Conservation (phyloP, 495 filamentous ascomycete genomes). For the Pyronema domesticum region DNA sequence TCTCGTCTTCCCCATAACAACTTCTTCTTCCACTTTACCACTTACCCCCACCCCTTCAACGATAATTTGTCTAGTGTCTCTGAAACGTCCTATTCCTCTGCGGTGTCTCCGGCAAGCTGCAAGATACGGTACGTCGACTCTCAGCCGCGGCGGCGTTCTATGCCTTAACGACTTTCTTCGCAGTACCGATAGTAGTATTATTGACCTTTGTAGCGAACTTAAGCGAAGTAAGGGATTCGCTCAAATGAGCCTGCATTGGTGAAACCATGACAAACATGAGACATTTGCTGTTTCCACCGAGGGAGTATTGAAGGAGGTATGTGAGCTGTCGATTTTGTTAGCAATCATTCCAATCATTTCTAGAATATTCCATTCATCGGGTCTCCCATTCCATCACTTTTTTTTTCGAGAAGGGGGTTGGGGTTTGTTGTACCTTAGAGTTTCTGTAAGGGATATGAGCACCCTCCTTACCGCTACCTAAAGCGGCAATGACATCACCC, state of each 20-base stretch:
- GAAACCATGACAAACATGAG: slow-evolving; percentile 99
- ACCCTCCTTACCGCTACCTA: slow-evolving; percentile 71
- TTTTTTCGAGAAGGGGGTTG: background rate
- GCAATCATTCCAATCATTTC: background rate
- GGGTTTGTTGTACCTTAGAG: slow-evolving; percentile 46
- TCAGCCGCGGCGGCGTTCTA: background rate
- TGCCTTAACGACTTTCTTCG: slow-evolving; percentile 12
- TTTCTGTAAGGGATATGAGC: slow-evolving; percentile 87
- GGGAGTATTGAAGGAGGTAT: slow-evolving; percentile 83
- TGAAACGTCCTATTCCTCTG: too few species aligned
- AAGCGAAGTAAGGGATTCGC: slow-evolving; percentile 84
- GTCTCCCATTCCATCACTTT: background rate
- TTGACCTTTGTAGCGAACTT: slow-evolving; percentile 84
- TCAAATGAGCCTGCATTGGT: slow-evolving; percentile 75
- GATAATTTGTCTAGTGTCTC: too few species aligned
- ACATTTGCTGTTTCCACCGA: slow-evolving; percentile 90
- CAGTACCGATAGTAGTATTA: slow-evolving; percentile 25
- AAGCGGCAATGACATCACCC: slow-evolving; percentile 81
- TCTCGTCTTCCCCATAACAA: too few species aligned
- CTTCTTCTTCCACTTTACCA: too few species aligned
- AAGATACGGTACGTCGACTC: too few species aligned
- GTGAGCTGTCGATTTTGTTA: slow-evolving; percentile 44
- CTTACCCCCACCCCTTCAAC: too few species aligned
- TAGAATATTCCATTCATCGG: too few species aligned
- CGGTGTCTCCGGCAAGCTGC: too few species aligned